Conservation (phyloP, 1,284 basidiomycete species). For the Papiliotrema laurentii region DNA sequence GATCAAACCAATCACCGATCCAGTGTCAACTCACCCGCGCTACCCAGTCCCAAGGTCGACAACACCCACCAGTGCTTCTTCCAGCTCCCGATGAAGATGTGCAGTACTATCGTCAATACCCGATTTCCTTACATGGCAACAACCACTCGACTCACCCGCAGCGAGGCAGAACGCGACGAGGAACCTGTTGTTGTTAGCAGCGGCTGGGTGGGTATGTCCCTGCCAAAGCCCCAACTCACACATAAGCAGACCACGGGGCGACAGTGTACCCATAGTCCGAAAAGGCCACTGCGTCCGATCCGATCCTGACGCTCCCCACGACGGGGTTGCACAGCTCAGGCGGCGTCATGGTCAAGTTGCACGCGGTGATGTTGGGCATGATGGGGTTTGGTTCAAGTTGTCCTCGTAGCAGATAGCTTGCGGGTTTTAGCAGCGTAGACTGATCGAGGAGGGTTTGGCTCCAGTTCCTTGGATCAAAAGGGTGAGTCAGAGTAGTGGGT, state of each 20-base stretch:
- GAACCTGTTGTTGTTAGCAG: not conserved
- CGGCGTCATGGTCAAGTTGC: not conserved
- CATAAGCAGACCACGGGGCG: not conserved
- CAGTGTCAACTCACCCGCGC: not conserved
- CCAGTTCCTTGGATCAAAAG: too few species aligned
- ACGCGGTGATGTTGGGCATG: not conserved
- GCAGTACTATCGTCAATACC: not conserved
- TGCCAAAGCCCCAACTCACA: not conserved
- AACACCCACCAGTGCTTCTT: not conserved
- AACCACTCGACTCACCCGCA: not conserved
- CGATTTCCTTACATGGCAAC: not conserved
- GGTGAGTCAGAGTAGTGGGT: too few species aligned
- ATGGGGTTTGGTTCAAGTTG: not conserved
- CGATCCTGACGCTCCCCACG: not conserved
- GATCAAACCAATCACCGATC: too few species aligned
- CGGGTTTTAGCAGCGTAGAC: too few species aligned
- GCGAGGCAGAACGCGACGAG: not conserved
- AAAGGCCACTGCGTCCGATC: not conserved
- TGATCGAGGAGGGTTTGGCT: too few species aligned
- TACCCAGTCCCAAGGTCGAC: not conserved
- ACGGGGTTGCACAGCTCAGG: not conserved
- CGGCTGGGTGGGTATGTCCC: not conserved
- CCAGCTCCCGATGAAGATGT: not conserved
- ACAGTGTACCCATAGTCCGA: not conserved
- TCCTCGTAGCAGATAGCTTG: too few species aligned